Conservation (phyloP, 208 protist species). For the Crithidia brevicula region DNA sequence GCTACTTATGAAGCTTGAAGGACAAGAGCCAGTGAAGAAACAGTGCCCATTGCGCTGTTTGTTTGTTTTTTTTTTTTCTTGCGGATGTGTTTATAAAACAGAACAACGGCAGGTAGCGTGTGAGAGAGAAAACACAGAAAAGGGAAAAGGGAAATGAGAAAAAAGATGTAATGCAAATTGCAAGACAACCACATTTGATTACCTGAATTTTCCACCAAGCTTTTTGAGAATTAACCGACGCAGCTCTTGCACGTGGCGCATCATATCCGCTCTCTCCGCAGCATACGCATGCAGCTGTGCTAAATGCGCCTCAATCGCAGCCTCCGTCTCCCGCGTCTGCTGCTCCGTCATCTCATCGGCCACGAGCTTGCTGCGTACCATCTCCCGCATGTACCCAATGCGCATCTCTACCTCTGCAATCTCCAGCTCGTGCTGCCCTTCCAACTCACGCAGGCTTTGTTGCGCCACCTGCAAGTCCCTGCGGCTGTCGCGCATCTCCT, state of each 20-base stretch:
- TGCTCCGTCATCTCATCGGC: conserved; percentile 59
- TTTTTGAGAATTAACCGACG: conserved; percentile 37
- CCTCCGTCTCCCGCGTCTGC: conserved; percentile 51
- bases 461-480: not conserved
- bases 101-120: not conserved
- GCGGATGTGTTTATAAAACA: conserved; percentile 4
- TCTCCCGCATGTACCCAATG: conserved; percentile 43
- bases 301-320: conserved; percentile 43
- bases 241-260: conserved; percentile 47
- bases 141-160: not conserved
- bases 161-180: too few species aligned
- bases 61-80: too few species aligned
- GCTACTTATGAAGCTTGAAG: too few species aligned
- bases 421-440: conserved; percentile 18
- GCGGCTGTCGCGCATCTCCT: conserved; percentile 5
- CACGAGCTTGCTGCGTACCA: conserved; percentile 66
- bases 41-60: too few species aligned
- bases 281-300: conserved; percentile 36
- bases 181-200: too few species aligned
- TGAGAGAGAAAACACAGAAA: conserved; percentile 3
- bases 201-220: conserved; percentile 13
- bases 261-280: conserved; percentile 37
- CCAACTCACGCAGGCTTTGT: conserved; percentile 16
- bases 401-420: conserved; percentile 35
- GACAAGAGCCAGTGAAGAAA: too few species aligned